These are phyloP conservation scores for Alternaria metachromatica DNA, from an alignment of 2,329 filamentous ascomycete genomes.

Conservation along the genomic window DNA sequence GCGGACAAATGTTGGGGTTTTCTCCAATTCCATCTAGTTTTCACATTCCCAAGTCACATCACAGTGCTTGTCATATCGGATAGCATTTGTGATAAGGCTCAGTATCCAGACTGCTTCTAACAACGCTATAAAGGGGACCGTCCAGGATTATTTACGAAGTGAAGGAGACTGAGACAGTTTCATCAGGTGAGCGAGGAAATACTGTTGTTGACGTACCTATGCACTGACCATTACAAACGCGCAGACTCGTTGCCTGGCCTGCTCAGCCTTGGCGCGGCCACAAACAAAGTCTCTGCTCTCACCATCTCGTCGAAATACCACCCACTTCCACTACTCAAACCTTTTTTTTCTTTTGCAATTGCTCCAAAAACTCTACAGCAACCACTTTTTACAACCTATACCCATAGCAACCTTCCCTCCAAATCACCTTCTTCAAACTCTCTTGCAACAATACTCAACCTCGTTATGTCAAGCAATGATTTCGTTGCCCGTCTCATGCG, in stretches of 20 bases:
- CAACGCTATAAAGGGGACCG: not conserved
- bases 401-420: conserved; percentile 2
- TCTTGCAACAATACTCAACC: not conserved
- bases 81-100: not conserved
- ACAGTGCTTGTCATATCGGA: not conserved
- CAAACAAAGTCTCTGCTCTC: conserved; percentile 5
- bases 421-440: not conserved
- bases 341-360: not conserved
- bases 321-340: not conserved
- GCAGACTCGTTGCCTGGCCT: conserved; percentile 6
- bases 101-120: not conserved
- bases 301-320: not conserved
- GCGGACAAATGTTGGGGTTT: not conserved
- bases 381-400: not conserved
- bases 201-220: conserved; percentile 6
- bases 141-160: not conserved
- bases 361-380: not conserved
- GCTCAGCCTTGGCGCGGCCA: conserved; percentile 15
- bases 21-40: not conserved
- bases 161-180: not conserved
- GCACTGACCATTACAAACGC: conserved; percentile 26
- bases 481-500: not conserved
- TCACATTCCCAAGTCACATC: not conserved
- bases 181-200: not conserved
- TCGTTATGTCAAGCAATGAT: not conserved